Base-by-base conservation (phyloP, 805 yeast species). In the Myxozyma neglecta region DNA sequence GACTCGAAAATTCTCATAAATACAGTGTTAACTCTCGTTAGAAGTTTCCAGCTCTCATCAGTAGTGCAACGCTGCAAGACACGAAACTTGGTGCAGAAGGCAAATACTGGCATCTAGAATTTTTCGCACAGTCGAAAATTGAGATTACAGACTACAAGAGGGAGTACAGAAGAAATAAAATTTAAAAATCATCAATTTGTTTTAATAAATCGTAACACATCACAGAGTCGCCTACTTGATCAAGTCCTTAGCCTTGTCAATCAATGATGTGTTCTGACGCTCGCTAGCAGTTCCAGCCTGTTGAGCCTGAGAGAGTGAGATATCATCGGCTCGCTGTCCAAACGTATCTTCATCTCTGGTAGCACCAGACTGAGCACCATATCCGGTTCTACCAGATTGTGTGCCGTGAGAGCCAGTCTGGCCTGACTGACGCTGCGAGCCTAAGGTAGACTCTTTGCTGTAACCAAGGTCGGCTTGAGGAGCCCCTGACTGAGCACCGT, bases 231-330 rank as follows among this genome's bases (percentile, higher is more conserved):
- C 20, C 32, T 32, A 49, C 18, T 35, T 36, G 16, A 49, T 32
- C 34, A 49, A 49, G 18, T 49, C 44, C 53, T 49, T 49, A 1
- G 53, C 53, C 53, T 49, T 49, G 16, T 49, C 53, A 2, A 49
- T 9, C 42, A 49, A 49, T 6, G 53, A 49, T n/a, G 7, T 39
- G 7, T 49, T 39, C 18, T 45, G 44, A 39, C 13, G 24, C 3
- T 16, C 53, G 8, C 39, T 32, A 14, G 11, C 42, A 5, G 42
- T 18, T 13, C 35, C 34, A 11, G 46, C 55, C 11, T 51, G 29
- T 11, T 40, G 32, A 14, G 55, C 9, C 37, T 51, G 47, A 14
- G 14, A 18, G 39, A 51, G 9, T 6, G 46, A 51, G 43, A 51
- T 51, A 32, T 24, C 55, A 40, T 51, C 55, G 8, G 55, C 55